Evolutionary conservation across 768 basidiomycete genomes (phyloP).

Genomic region (Flagelloscypha sp.): DNA sequence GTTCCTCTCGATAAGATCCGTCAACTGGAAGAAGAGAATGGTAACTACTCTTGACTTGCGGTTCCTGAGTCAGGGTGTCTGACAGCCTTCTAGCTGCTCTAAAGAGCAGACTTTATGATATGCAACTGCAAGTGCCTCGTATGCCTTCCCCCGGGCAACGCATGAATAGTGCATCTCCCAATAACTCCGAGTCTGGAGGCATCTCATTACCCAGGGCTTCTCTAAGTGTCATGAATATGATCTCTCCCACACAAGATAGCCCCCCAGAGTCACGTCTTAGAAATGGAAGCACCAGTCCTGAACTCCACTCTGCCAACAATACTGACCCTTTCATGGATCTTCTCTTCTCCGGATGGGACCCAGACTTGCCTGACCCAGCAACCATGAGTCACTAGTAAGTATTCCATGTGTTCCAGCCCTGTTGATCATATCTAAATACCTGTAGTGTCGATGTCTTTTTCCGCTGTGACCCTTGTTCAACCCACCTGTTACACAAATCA

Average conservation of each 20-base stretch:
- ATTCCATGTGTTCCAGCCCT: constrained; percentile 1
- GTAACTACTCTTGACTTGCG: no score
- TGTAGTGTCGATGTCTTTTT: constrained; percentile 81
- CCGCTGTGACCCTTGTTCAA: constrained; percentile 78
- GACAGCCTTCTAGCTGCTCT: constrained; percentile 57
- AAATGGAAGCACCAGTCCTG: constrained; percentile 43
- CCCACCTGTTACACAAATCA: constrained; percentile 73
- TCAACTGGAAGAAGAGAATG: constrained; percentile 68
- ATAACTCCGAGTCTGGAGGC: constrained; percentile 21
- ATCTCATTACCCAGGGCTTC: constrained; percentile 40
- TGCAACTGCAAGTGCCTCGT: no score
- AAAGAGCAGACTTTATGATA: constrained; percentile 53
- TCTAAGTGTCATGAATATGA: constrained; percentile 33
- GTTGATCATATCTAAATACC: constrained; percentile 8
- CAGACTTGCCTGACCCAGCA: constrained; percentile 72
- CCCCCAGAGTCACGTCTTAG: constrained; percentile 29
- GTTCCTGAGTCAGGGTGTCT: constrained; percentile 2
- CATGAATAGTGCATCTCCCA: constrained; percentile 21
- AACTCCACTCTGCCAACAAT: constrained; percentile 31
- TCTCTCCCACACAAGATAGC: constrained; percentile 28
- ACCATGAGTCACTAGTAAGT: constrained; percentile 70
- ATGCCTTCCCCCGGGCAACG: constrained; percentile 25
- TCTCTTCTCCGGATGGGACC: constrained; percentile 74
- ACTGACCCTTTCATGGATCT: constrained; percentile 56
- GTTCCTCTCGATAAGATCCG: constrained; percentile 76